Conservation (phyloP, 805 yeast genomes). For the Nakazawaea holstii region DNA sequence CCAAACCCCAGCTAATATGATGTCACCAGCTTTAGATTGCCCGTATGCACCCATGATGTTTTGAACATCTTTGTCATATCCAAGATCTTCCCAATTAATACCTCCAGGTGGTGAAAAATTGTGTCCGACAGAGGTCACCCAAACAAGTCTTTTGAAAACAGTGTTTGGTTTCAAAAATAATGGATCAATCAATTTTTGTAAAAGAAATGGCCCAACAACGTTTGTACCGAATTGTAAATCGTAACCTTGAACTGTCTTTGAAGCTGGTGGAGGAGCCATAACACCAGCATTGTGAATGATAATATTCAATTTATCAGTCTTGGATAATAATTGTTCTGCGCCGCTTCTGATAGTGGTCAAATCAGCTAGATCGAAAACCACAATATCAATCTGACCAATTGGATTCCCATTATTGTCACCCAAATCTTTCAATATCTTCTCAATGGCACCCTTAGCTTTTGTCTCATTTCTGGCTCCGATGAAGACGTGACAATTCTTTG, state of each 20-base stretch:
- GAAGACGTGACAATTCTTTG: neutral
- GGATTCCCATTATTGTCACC: slow-evolving; percentile 14
- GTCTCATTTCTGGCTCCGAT: neutral
- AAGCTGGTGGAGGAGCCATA: slow-evolving; percentile 32
- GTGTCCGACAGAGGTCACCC: slow-evolving; percentile 39
- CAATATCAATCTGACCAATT: slow-evolving; percentile 16
- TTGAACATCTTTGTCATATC: neutral
- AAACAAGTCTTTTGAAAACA: slow-evolving; percentile 30
- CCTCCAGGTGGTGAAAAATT: slow-evolving; percentile 18
- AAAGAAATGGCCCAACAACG: slow-evolving; percentile 38
- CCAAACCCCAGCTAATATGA: slow-evolving; percentile 31
- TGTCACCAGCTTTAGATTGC: slow-evolving; percentile 32
- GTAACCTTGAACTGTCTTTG: slow-evolving; percentile 35
- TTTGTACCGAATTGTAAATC: slow-evolving; percentile 46
- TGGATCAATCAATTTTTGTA: slow-evolving; percentile 34
- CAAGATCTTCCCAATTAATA: slow-evolving; percentile 6
- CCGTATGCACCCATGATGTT: slow-evolving; percentile 20
- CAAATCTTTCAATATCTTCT: slow-evolving; percentile 19
- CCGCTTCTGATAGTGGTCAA: slow-evolving; percentile 35
- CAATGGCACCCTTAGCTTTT: slow-evolving; percentile 12
- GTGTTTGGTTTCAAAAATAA: slow-evolving; percentile 25
- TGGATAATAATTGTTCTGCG: slow-evolving; percentile 20
- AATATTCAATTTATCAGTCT: slow-evolving; percentile 26
- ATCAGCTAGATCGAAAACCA: slow-evolving; percentile 34
- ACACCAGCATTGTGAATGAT: slow-evolving; percentile 41